phyloP scores from a whole-genome alignment of 1,284 basidiomycete species.

The Stygiomarasmius scandens region DNA sequence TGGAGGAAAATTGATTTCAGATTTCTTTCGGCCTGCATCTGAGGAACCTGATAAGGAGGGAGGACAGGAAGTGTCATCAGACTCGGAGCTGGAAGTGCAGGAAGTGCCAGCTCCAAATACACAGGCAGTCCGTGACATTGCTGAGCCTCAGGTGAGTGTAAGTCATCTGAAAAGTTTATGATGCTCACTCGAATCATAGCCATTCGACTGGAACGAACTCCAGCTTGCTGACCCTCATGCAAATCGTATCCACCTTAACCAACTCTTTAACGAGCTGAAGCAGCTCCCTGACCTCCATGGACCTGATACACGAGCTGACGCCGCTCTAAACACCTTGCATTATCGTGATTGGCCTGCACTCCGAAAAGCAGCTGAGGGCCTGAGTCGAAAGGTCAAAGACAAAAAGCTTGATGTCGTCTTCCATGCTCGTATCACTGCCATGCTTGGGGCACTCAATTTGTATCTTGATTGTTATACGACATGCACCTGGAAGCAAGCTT shows the following conservation, averaged over 20 bases:
- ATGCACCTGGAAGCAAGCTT: conserved; percentile 31
- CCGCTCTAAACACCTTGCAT: not conserved
- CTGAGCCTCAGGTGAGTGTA: not conserved
- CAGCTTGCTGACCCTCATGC: not conserved
- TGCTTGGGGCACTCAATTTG: conserved; percentile 32
- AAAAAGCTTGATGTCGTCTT: conserved; percentile 23
- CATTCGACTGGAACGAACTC: not conserved
- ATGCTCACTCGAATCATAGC: no score
- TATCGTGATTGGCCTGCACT: not conserved
- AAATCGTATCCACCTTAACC: not conserved
- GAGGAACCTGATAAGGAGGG: not conserved
- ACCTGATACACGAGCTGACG: not conserved
- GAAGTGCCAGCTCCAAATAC: no score
- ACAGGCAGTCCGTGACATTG: not conserved
- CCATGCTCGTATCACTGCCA: conserved; percentile 24
- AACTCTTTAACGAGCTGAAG: not conserved
- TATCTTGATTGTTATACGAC: conserved; percentile 30
- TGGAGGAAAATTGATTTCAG: not conserved
- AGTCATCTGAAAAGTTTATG: no score
- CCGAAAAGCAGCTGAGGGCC: conserved; percentile 1
- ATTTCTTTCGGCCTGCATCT: not conserved
- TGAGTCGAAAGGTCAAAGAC: conserved; percentile 16
- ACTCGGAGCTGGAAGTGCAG: no score
- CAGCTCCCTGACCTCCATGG: not conserved
- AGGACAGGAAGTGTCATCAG: no score